phyloP scores from a whole-genome alignment of 345 rosid genomes.

The Pugionium cornutum region DNA sequence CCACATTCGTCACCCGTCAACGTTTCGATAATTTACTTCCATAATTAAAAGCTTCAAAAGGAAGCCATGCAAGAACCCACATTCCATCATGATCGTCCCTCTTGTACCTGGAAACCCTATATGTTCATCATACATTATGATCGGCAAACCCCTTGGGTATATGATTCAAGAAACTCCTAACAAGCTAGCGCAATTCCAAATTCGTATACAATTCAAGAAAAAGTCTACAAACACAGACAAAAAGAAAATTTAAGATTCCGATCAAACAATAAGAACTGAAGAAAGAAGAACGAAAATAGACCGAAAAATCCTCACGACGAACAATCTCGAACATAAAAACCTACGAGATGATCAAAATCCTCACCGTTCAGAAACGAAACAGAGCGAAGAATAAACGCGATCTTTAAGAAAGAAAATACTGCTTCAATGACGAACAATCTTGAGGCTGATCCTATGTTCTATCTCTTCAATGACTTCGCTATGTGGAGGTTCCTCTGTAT shows the following conservation, averaged over 20 bases:
- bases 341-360: slow-evolving; percentile 14
- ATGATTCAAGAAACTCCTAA: background rate
- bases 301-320: background rate
- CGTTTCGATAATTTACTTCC: slow-evolving; percentile 12
- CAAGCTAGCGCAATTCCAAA: slow-evolving; percentile 18
- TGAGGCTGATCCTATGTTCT: background rate
- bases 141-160: slow-evolving; percentile 3
- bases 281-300: background rate
- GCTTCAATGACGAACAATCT: slow-evolving; percentile 26
- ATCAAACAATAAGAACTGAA: slow-evolving; percentile 11
- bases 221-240: background rate
- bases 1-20: slow-evolving; percentile 4
- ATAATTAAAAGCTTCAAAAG: background rate
- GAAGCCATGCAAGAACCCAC: slow-evolving; percentile 11
- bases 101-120: slow-evolving; percentile 15
- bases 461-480: slow-evolving; percentile 30
- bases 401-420: slow-evolving; percentile 15
- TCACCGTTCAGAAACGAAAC: slow-evolving; percentile 25
- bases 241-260: background rate
- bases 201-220: background rate
- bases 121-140: slow-evolving; percentile 24
- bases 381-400: slow-evolving; percentile 17
- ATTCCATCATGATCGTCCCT: slow-evolving; percentile 8
- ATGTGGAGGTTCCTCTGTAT: slow-evolving; percentile 21
- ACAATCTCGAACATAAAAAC: background rate